Evolutionary conservation across 129 eudicot genomes (phyloP).

Genomic region (Flaveria brownii): DNA sequence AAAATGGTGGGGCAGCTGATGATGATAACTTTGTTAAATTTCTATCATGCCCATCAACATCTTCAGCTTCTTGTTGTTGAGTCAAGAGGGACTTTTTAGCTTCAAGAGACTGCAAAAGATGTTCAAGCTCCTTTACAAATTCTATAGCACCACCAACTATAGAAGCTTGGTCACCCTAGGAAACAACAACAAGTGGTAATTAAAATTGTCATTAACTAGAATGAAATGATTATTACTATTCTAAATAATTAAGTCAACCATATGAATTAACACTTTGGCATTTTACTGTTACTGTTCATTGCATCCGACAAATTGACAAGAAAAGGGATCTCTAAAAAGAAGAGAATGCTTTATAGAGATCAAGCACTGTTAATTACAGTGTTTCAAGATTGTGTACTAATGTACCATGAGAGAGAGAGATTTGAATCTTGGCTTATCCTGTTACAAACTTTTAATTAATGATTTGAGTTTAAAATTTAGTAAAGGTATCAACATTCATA

Average conservation of each 20-base stretch:
- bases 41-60: conserved; percentile 7
- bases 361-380: conserved; percentile 39
- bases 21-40: conserved; percentile 17
- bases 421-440: conserved; percentile 29
- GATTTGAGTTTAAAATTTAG: background rate
- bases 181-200: background rate
- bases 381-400: conserved; percentile 36
- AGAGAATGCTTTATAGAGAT: conserved; percentile 38
- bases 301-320: conserved; percentile 48
- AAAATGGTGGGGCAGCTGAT: conserved; percentile 40
- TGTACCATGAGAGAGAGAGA: conserved; percentile 32
- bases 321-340: conserved; percentile 43
- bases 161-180: conserved; percentile 95
- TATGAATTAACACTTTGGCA: conserved; percentile 31
- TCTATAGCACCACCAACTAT: conserved; percentile 97
- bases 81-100: conserved; percentile 47
- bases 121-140: conserved; percentile 91
- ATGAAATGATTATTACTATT: background rate
- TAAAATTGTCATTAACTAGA: background rate
- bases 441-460: conserved; percentile 15
- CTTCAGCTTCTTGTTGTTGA: conserved; percentile 29
- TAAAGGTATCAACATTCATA: conserved; percentile 8
- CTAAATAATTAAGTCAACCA: conserved; percentile 37
- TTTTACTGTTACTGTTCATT: conserved; percentile 35
- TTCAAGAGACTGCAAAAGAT: conserved; percentile 78